These are phyloP conservation scores for Xerocomellus amylosporus DNA, from an alignment of 768 basidiomycete genomes.

Conservation along the genomic window DNA sequence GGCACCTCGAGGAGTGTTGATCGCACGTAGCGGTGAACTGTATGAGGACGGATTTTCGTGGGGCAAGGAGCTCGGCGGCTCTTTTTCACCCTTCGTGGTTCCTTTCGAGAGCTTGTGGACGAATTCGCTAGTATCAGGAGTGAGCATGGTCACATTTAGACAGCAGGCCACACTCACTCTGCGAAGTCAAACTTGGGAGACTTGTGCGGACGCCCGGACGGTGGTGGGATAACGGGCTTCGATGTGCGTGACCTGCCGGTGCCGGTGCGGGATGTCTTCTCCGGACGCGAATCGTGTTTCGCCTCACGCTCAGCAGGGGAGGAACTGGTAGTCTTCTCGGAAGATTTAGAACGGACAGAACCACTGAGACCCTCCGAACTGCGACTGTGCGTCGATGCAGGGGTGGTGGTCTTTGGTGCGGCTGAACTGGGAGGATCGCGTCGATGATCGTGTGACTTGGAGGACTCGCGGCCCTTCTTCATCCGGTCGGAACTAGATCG, in stretches of 20 bases:
- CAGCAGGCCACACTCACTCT: constrained; percentile 24
- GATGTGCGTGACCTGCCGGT: constrained; percentile 15
- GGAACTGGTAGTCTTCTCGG: constrained; percentile 10
- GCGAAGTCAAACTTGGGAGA: constrained; percentile 22
- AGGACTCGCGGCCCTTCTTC: constrained; percentile 15
- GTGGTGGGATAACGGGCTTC: constrained; percentile 32
- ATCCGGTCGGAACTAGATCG: constrained; percentile 18
- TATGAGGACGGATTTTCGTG: constrained; percentile 23
- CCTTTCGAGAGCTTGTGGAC: constrained; percentile 28
- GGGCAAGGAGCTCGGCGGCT: background rate
- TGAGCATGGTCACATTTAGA: constrained; percentile 5
- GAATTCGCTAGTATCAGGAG: constrained; percentile 25
- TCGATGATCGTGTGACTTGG: constrained; percentile 25
- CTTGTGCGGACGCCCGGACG: constrained; percentile 23
- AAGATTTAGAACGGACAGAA: constrained; percentile 13
- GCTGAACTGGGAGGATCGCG: constrained; percentile 18
- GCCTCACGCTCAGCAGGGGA: background rate
- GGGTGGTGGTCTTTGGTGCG: constrained; percentile 2
- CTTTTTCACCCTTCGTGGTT: constrained; percentile 4
- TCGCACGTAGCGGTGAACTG: constrained; percentile 40
- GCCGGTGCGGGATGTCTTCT: constrained; percentile 12
- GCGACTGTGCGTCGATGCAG: constrained; percentile 13
- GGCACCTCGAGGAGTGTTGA: constrained; percentile 38
- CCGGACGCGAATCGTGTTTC: constrained; percentile 8
- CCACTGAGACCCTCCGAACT: constrained; percentile 8